These are phyloP conservation scores for Cenchrus americanus DNA, from an alignment of 176 grass and related monocot genomes.

Conservation along the genomic window DNA sequence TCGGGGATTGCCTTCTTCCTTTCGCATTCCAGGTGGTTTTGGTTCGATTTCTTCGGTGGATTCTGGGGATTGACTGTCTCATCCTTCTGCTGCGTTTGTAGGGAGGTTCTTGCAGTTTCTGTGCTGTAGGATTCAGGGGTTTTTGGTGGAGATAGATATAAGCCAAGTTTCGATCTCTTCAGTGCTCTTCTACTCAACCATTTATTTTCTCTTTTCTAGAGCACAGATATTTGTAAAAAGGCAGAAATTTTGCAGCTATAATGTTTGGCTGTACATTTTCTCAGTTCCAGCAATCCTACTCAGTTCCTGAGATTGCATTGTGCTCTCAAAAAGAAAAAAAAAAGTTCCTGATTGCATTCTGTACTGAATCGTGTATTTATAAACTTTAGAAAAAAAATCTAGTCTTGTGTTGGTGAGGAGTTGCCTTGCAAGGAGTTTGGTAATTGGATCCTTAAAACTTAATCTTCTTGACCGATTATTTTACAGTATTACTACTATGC, in stretches of 20 bases:
- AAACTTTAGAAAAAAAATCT: neutral
- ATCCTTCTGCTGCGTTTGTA: neutral
- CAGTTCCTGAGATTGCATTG: neutral
- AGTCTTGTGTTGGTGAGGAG: neutral
- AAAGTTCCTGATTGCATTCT: neutral
- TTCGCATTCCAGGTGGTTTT: neutral
- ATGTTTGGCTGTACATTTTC: conserved; percentile 17
- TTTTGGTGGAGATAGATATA: neutral
- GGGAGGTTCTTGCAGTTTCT: conserved; percentile 6
- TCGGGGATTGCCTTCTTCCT: neutral
- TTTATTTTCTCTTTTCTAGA: neutral
- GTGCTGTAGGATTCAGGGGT: conserved; percentile 14
- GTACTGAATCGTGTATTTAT: neutral
- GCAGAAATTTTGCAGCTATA: neutral
- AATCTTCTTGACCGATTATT: neutral
- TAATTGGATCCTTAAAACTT: neutral
- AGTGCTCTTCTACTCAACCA: neutral
- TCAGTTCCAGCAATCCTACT: neutral
- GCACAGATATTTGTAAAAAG: neutral
- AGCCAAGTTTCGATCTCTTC: neutral
- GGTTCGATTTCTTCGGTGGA: conserved; percentile 36
- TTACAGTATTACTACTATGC: neutral
- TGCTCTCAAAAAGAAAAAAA: neutral
- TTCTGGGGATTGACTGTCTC: neutral
- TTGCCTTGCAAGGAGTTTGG: conserved; percentile 1